These are phyloP conservation scores for Cymbopogon citratus DNA, from an alignment of 176 grass and related monocot species.

Conservation along the genomic window DNA sequence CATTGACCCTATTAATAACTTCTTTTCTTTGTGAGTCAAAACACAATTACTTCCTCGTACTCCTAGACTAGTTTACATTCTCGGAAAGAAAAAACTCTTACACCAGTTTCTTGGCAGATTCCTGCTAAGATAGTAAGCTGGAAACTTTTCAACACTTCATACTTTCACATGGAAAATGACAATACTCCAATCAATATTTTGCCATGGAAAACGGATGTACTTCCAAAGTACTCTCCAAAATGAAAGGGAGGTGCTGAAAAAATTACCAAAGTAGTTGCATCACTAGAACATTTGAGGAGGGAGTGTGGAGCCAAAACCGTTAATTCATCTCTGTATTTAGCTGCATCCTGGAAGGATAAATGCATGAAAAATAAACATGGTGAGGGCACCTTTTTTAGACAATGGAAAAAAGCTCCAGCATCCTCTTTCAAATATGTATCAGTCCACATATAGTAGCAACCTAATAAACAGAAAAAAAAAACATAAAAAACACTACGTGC, in stretches of 20 bases:
- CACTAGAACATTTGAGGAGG: no score
- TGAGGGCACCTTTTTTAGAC: not conserved
- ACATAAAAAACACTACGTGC: not conserved
- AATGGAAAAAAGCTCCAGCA: not conserved
- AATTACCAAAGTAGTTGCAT: no score
- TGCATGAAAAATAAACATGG: slow-evolving; percentile 8
- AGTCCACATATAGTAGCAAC: not conserved
- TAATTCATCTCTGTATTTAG: slow-evolving; percentile 73
- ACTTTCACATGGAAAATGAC: no score
- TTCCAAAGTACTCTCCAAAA: no score
- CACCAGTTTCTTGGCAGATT: not conserved
- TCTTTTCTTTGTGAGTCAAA: no score
- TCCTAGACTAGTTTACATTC: no score
- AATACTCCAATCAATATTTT: no score
- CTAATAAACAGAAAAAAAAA: not conserved
- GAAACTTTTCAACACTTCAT: not conserved
- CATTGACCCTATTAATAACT: no score
- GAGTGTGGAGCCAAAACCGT: slow-evolving; percentile 50
- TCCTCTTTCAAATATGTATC: not conserved
- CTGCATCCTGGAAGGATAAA: slow-evolving; percentile 60
- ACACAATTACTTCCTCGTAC: no score
- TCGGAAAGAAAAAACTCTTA: no score
- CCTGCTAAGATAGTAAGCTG: not conserved
- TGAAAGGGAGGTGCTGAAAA: no score
- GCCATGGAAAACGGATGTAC: no score